Evolutionary conservation across 257 asterid species (phyloP), one percentile per base, ranked within the genome.

Genomic region (Solanum pinnatisectum): DNA sequence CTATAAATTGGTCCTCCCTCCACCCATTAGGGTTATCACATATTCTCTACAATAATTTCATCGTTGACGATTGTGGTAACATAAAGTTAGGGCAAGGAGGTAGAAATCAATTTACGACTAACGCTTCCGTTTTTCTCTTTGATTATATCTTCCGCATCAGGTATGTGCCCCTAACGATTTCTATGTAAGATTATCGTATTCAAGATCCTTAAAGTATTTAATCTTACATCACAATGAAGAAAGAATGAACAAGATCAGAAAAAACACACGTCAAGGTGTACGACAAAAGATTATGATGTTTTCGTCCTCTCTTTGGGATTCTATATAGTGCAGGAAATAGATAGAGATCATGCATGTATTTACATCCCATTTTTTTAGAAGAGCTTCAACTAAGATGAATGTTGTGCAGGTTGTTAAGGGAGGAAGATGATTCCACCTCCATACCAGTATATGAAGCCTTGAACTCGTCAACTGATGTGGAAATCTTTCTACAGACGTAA

Each of bases 341-440:
- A 71, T 32, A 71, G 14, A 72, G n/a, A 72, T 9, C 3, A 72
- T 72, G 46, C 49, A 35, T 74, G 5, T 36, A 10, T 35, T 74
- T 74, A 36, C 49, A 36, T 74, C 18, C 30, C n/a, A 9, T 36
- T 36, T 74, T 73, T 74, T 20, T 5, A 4, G 49, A 74, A 74
- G 18, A 73, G 27, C 27, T 74, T 18, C 18, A 36, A 74, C 49
- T 36, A 36, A 22, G 18, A 22, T 70, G 77, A 46, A 22, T 73
- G 30, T 84, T 88, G 16, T 88, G 74, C 88, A 84, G 90, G 90
- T 22, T 84, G 90, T 74, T 86, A 84, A 73, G 70, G 39, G 35
- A 84, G 71, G 46, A 84, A 84, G 22, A 88, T 56, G 85, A 84
- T 84, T 60, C 86, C 90, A 37, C 90, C 90, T 27, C 90, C 87